phyloP scores from a whole-genome alignment of 495 filamentous ascomycete species.

The Talaromyces thailandensis region DNA sequence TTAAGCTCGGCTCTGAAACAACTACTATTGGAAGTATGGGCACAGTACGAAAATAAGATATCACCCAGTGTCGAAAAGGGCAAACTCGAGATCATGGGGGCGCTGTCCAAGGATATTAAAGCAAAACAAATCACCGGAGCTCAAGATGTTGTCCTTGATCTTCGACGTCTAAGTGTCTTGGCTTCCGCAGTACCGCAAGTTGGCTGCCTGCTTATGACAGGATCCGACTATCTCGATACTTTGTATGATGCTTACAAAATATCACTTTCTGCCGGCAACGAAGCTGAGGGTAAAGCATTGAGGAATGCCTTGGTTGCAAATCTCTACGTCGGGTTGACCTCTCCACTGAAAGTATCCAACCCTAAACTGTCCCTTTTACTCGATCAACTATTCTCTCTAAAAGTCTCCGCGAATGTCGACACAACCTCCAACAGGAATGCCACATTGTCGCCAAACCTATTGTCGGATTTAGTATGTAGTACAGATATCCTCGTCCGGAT shows the following conservation, averaged over 20 bases:
- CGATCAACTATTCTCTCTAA: constrained; percentile 77
- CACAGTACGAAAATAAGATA: constrained; percentile 26
- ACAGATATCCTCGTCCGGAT: constrained; percentile 27
- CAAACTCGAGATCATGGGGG: constrained; percentile 36
- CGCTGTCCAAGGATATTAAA: constrained; percentile 20
- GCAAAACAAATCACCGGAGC: constrained; percentile 29
- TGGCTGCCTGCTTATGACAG: constrained; percentile 60
- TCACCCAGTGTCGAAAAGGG: constrained; percentile 32
- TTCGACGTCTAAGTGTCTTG: constrained; percentile 32
- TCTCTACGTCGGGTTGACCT: constrained; percentile 60
- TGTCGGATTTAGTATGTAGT: constrained; percentile 37
- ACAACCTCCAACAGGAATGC: constrained; percentile 23
- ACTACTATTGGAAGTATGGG: constrained; percentile 35
- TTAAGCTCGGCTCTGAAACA: constrained; percentile 27
- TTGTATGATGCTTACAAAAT: constrained; percentile 54
- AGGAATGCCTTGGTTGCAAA: constrained; percentile 57
- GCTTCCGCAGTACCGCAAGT: constrained; percentile 23
- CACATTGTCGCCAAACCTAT: constrained; percentile 30
- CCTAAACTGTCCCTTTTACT: constrained; percentile 63
- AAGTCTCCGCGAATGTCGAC: constrained; percentile 51
- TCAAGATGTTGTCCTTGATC: constrained; percentile 20
- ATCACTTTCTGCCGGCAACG: constrained; percentile 26
- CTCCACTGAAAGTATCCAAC: constrained; percentile 53
- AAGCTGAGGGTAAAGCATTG: constrained; percentile 31
- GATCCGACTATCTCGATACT: constrained; percentile 78